Evolutionary conservation across 352 stramenopile genomes (phyloP), one percentile per base, ranked within the genome.

Genomic region (Pythium phragmitis): DNA sequence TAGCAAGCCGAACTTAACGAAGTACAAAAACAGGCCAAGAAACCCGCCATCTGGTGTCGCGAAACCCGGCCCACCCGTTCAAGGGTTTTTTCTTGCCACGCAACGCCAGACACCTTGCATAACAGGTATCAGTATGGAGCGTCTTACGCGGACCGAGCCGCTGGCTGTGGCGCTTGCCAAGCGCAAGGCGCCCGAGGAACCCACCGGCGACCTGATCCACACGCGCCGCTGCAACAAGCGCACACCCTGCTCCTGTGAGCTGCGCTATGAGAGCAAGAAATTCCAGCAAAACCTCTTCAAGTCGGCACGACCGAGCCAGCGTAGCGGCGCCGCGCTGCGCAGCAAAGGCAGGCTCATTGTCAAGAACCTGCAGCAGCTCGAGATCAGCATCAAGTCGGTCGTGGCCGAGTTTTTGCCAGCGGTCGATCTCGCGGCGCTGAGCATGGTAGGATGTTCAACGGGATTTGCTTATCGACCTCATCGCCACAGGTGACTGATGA

Each of bases 211-310:
- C 9, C 34, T 30, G 9, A 42, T 49, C 23, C 50, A 58, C 7
- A 55, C 55, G 11, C 80, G 85, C 6, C 66, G 72, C 59, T 94
- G 85, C 66, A 85, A 92, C 60, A 67, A 73, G 0, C 81, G 83
- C 45, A 59, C 82, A 43, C 28, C 88, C 14, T 94, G 85, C 65
- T 89, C 80, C 12, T 94, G 85, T 42, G 70, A 80, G 48, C 30
- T 92, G 64, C 82, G 83, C 41, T 49, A 86, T 16, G 79, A 90
- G 59, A 91, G 82, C 69, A 69, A 68, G 3, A 82, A 79, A 48
- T 92, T 91, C 65, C 85, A 85, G 19, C 83, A 79, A 56, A 83
- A 88, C 30, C 61, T 94, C 57, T 46, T 41, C 1, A 67, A 58
- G 11, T 80, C 83, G 67, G 61, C 59, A n/a, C n/a, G 11, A 14